Base-by-base conservation (phyloP, 2,329 filamentous ascomycete genomes). In the Apiospora hydei region DNA sequence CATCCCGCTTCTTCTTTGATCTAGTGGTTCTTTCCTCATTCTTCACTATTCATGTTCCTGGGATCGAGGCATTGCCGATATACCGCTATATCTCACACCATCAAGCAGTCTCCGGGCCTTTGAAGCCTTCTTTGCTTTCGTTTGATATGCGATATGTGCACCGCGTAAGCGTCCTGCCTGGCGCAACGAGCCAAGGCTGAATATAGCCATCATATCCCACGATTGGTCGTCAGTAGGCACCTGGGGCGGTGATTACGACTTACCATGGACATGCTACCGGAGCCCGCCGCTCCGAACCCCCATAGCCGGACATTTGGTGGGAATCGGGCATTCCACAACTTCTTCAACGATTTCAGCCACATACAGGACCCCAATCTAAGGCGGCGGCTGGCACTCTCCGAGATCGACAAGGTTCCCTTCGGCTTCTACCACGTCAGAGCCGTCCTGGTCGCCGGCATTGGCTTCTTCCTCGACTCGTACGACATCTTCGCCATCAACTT, bases 381-480 rank as follows among this genome's bases (percentile, higher is more conserved):
- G 71, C 88, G 94, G 75, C 89, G 93, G 71, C 88, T 94, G 72
- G 93, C 93, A 34, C 88, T 96, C 71, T 92, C 92, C 13, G 92
- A 95, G 78, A 94, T 95, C 76, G 93, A 95, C 84, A 93, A 93
- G 84, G 91, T 93, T 4, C 90, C 90, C 0, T 94, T 95, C 78
- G 91, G 92, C 76, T 89, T 92, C 84, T 93, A 93, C 80, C 93
- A 95, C 82, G 86, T 95, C 38, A 89, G 93, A 67, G 91, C 93
- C 71, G 87, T 94, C 3, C 82, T 93, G 8, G 93, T 96, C 3
- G 93, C 93, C 38, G 94, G 94, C 68, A 91, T 94, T 72, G 94
- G 94, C 69, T 96, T 96, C 85, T 94, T 96, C 80, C 92, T 94
- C 67, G 94, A 95, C 81, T 92, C 92, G 16, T 96, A 96, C 83